A percentile compares a stretch with the other conserved stretches of the same genome.
Conservation (phyloP, 148 eudicot genomes). For the Chenopodium berlandieri region DNA sequence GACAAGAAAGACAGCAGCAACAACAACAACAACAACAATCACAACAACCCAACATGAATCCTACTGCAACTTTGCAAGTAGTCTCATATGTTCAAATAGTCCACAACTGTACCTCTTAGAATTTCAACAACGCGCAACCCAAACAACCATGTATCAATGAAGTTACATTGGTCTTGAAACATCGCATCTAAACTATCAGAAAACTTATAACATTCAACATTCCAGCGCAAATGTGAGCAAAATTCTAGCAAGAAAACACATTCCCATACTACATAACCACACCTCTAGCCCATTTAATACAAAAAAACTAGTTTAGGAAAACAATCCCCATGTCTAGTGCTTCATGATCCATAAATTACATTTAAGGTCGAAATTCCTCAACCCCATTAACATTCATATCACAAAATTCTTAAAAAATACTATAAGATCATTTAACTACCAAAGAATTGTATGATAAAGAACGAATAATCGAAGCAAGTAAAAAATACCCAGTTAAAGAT, state of each 20-base stretch:
- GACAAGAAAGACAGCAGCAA: too few species aligned
- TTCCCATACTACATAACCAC: not conserved
- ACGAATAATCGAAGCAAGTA: not conserved
- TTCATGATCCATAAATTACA: too few species aligned
- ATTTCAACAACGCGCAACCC: not conserved
- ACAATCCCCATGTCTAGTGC: not conserved
- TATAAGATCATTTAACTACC: not conserved
- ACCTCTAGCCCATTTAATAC: not conserved
- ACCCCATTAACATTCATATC: not conserved
- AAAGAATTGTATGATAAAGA: not conserved
- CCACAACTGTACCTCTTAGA: not conserved
- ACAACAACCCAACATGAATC: not conserved
- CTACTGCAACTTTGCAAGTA: too few species aligned
- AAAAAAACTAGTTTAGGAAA: not conserved
- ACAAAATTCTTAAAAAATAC: not conserved
- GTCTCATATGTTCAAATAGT: not conserved
- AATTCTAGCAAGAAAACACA: not conserved
- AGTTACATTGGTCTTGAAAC: not conserved
- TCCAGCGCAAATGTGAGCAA: not conserved
- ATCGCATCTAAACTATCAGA: not conserved
- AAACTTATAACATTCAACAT: too few species aligned
- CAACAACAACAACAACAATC: not conserved
- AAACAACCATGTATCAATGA: not conserved
- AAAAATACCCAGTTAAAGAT: not conserved
- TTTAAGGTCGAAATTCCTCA: not conserved